Evolutionary conservation across 257 asterid species (phyloP).

Genomic region (Penstemon barbatus): DNA sequence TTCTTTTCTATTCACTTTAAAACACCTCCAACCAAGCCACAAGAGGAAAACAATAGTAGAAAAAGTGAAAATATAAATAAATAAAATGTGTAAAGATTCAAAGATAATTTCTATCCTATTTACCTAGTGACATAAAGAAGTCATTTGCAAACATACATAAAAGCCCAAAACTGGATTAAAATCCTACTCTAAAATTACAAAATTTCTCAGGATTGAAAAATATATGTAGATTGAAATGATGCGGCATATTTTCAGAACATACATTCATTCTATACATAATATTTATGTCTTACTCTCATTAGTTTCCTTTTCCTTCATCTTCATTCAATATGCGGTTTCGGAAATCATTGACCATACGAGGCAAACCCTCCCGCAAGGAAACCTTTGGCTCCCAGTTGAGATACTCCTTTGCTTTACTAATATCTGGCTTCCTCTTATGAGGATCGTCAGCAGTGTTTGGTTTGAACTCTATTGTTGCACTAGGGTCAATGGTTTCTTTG

Average conservation of each 20-base stretch:
- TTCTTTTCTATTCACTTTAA: constrained; percentile 25
- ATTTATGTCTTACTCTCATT: constrained; percentile 21
- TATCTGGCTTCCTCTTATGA: constrained; percentile 97
- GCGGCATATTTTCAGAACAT: constrained; percentile 20
- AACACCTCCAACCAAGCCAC: constrained; percentile 27
- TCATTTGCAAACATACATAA: constrained; percentile 23
- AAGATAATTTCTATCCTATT: background rate
- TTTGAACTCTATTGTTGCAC: constrained; percentile 77
- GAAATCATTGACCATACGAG: constrained; percentile 50
- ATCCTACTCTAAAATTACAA: constrained; percentile 32
- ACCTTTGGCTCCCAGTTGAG: constrained; percentile 96
- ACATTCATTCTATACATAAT: constrained; percentile 34
- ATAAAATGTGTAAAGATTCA: background rate
- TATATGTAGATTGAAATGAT: constrained; percentile 2
- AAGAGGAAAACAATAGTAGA: background rate
- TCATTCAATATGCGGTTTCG: constrained; percentile 93
- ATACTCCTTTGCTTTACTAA: constrained; percentile 83
- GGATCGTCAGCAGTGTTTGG: constrained; percentile 98
- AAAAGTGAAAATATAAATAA: background rate
- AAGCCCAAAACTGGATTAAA: constrained; percentile 24
- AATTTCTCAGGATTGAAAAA: constrained; percentile 18
- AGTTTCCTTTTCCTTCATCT: constrained; percentile 89
- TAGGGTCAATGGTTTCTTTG: constrained; percentile 86
- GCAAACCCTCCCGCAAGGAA: constrained; percentile 72
- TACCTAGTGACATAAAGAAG: background rate